Evolutionary conservation across 108 stramenopile genomes (phyloP), one percentile per base, ranked within the genome.

Genomic region (Pseudonitzschia multistriata): DNA sequence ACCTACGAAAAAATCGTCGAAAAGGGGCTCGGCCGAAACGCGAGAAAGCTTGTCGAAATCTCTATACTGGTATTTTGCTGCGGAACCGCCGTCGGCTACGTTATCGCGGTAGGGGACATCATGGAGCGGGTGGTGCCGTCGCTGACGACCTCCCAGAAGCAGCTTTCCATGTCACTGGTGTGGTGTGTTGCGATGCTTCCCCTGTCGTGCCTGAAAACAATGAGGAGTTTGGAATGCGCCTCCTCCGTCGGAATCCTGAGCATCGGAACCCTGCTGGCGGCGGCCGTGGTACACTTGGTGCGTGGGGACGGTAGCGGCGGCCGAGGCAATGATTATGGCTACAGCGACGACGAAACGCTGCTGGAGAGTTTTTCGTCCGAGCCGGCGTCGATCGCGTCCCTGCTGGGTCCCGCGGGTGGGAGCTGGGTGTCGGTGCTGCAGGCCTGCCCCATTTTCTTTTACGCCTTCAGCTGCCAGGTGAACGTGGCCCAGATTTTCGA

Each of bases 391-490:
- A 13, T 81, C 6, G 19, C 27, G 29, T 54, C 68, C 36, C 64
- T 85, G 45, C 57, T 89, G 1, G 81, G 83, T 81, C 86, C 86
- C 3, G 65, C 63, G 14, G 68, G 81, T 62, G 78, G 78, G 15
- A 48, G 60, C 37, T 56, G 66, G 49, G 22, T 80, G 49, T 77
- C 79, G 14, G 68, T 89, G 0, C 50, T 92, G 4, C 71, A 61
- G 49, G 91, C 91, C n/a, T 89, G 85, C 75, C 91, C 91, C 34
- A 89, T 92, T 34, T 75, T 89, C 11, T 79, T 92, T 22, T 92
- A 89, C 85, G 91, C 91, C 6, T 89, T 89, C 71, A 85, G 83
- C 17, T 92, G 87, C 50, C 91, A 92, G 78, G 83, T 89, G n/a
- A 92, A 89, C 72, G 88, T 92, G 21, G 85, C 81, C 53, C 74